Evolutionary conservation across 176 grass and related monocot species (phyloP).

Genomic region (Thalia dealbata): DNA sequence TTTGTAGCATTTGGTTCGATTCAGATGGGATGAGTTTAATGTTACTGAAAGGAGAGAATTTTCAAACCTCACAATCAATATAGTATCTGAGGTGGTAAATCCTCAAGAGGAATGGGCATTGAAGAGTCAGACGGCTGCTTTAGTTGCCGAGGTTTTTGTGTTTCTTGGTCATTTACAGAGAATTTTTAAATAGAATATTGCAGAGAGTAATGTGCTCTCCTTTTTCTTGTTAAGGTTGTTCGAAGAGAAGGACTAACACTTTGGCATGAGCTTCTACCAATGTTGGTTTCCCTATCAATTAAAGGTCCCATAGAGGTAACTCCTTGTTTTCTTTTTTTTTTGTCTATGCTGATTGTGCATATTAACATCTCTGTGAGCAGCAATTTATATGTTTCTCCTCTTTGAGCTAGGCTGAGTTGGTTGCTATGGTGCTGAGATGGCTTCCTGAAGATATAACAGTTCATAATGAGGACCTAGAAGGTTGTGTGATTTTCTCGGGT

Average conservation of each 20-base stretch:
- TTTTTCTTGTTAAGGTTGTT: constrained; percentile 58
- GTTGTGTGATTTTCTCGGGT: constrained; percentile 19
- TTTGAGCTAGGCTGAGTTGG: constrained; percentile 76
- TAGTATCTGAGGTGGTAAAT: constrained; percentile 65
- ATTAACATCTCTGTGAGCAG: background rate
- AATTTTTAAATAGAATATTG: constrained; percentile 5
- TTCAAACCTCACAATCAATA: constrained; percentile 71
- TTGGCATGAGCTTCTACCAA: constrained; percentile 71
- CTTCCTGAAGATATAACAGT: constrained; percentile 99
- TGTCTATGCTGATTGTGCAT: background rate
- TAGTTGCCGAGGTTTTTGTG: constrained; percentile 71
- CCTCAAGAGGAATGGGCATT: constrained; percentile 85
- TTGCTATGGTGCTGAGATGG: constrained; percentile 92
- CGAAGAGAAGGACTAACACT: constrained; percentile 84
- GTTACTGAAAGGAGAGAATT: constrained; percentile 74
- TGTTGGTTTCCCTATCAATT: constrained; percentile 70
- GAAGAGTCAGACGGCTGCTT: constrained; percentile 96
- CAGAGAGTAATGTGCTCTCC: constrained; percentile 6
- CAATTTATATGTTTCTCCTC: constrained; percentile 17
- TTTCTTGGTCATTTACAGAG: constrained; percentile 13
- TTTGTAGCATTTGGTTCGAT: constrained; percentile 84
- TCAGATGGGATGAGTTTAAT: constrained; percentile 89
- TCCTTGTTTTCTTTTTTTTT: background rate
- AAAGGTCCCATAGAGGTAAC: constrained; percentile 65
- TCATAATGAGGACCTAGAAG: constrained; percentile 97